These are phyloP conservation scores for Coemansia sp. DNA, from an alignment of 192 early-diverging fungal genomes.

Conservation along the genomic window DNA sequence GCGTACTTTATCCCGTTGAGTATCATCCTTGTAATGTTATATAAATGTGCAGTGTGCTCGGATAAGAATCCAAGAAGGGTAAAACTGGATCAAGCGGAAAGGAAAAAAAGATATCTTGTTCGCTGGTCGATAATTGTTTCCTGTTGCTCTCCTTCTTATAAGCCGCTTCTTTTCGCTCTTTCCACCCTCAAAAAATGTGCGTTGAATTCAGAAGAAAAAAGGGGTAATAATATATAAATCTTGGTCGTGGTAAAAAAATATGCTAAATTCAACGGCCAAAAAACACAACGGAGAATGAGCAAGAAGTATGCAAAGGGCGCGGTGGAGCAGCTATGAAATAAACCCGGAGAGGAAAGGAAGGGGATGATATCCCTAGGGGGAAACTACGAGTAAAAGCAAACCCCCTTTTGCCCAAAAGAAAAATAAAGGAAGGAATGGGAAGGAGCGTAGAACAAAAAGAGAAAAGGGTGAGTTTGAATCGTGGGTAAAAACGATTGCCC, in stretches of 20 bases:
- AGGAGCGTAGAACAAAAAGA: slow-evolving; percentile 2
- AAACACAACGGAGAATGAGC: not conserved
- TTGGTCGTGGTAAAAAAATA: slow-evolving; percentile 8
- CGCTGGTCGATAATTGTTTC: not conserved
- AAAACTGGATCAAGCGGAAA: not conserved
- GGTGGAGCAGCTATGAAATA: not conserved
- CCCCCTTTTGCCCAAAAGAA: not conserved
- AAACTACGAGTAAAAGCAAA: not conserved
- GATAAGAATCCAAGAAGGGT: not conserved
- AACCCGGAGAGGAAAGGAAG: not conserved
- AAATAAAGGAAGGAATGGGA: not conserved
- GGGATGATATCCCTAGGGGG: not conserved
- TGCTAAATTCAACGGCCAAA: slow-evolving; percentile 2
- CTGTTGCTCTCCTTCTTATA: slow-evolving; percentile 2
- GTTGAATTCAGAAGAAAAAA: slow-evolving; percentile 1
- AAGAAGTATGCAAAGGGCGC: slow-evolving; percentile 3
- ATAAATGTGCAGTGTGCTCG: not conserved
- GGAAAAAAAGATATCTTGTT: not conserved
- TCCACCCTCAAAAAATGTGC: slow-evolving; percentile 5
- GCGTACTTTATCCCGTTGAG: slow-evolving; percentile 47
- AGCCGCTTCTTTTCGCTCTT: slow-evolving; percentile 4
- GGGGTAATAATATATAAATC: slow-evolving; percentile 7
- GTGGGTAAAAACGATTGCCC: not conserved
- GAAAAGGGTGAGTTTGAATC: not conserved
- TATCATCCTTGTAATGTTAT: slow-evolving; percentile 4